Conservation (phyloP, 768 basidiomycete species). For the Amanita molliuscula region DNA sequence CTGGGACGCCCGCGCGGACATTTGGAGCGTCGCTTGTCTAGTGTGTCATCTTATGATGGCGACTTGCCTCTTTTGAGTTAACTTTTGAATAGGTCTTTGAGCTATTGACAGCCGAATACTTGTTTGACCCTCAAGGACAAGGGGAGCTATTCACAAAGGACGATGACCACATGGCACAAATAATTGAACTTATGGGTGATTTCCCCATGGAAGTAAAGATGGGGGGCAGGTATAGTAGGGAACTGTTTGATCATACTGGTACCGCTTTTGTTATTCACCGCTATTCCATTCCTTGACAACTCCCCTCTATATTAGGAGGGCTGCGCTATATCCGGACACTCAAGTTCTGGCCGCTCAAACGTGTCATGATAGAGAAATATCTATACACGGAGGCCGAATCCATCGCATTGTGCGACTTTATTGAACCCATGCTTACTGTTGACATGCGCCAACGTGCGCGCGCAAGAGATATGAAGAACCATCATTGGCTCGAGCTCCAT, state of each 20-base stretch:
- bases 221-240: slow-evolving; percentile 76
- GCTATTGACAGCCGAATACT: slow-evolving; percentile 81
- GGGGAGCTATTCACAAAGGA: slow-evolving; percentile 81
- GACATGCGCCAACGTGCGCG: slow-evolving; percentile 60
- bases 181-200: slow-evolving; percentile 85
- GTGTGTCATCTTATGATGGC: slow-evolving; percentile 25
- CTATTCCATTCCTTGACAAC: slow-evolving; percentile 2
- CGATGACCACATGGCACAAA: slow-evolving; percentile 94
- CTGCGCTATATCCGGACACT: slow-evolving; percentile 66
- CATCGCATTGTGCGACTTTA: slow-evolving; percentile 48
- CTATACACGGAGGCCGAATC: slow-evolving; percentile 53
- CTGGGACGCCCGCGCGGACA: slow-evolving; percentile 80
- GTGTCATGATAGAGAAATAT: slow-evolving; percentile 89
- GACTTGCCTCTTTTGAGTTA: background rate
- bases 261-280: background rate
- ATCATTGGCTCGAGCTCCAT: slow-evolving; percentile 55
- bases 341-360: slow-evolving; percentile 73
- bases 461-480: slow-evolving; percentile 65
- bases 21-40: slow-evolving; percentile 89
- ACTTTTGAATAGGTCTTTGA: slow-evolving; percentile 56
- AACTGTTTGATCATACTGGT: slow-evolving; percentile 74
- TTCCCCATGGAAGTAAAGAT: slow-evolving; percentile 63
- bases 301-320: slow-evolving; percentile 28
- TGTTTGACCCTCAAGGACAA: slow-evolving; percentile 85
- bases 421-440: slow-evolving; percentile 66